These are phyloP conservation scores for Acer campestre DNA, from an alignment of 345 rosid genomes.

Conservation along the genomic window DNA sequence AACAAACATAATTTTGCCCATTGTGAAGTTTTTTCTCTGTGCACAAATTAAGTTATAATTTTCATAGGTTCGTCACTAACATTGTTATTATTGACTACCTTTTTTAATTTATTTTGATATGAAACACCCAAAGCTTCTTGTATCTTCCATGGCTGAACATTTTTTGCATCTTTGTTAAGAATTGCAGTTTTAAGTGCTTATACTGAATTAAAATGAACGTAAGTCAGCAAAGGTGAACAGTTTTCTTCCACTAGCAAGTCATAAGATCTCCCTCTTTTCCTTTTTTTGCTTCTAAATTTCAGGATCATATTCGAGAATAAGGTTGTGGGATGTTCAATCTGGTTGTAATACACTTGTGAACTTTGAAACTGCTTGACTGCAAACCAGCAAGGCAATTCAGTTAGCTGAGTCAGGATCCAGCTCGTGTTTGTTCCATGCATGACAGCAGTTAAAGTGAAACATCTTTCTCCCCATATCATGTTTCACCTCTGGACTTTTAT, in stretches of 20 bases:
- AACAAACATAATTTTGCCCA: neutral
- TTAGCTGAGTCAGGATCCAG: slow-evolving; percentile 67
- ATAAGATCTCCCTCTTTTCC: neutral
- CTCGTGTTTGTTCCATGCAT: slow-evolving; percentile 86
- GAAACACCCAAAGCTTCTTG: neutral
- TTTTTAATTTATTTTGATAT: neutral
- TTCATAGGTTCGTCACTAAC: neutral
- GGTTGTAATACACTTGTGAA: slow-evolving; percentile 94
- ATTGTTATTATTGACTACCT: neutral
- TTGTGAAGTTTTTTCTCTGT: neutral
- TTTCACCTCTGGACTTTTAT: neutral
- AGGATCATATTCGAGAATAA: slow-evolving; percentile 95
- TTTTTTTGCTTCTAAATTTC: slow-evolving; percentile 27
- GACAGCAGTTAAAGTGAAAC: slow-evolving; percentile 71
- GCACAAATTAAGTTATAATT: too few relatives aligned
- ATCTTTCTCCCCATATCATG: neutral
- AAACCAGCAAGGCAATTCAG: slow-evolving; percentile 71
- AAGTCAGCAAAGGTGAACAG: neutral
- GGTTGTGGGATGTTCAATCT: slow-evolving; percentile 91
- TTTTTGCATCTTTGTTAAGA: neutral
- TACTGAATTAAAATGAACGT: neutral
- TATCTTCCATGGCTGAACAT: neutral
- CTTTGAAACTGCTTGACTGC: slow-evolving; percentile 82
- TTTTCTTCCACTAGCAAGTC: neutral
- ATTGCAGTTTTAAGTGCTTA: neutral